Conservation (phyloP, 805 yeast genomes). For the Kodamaea kaohsiungensis region DNA sequence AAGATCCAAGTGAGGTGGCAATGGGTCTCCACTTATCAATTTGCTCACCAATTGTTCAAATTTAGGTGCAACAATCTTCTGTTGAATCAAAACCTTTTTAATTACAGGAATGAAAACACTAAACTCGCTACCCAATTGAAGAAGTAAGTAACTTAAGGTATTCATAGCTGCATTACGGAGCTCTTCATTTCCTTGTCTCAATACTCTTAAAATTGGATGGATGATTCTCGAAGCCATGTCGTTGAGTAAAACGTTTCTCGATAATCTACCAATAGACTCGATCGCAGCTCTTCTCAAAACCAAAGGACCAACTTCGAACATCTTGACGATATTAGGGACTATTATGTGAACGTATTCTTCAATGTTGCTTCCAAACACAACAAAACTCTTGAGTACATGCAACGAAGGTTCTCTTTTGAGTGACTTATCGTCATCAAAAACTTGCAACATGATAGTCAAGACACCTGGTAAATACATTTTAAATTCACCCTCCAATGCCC, state of each 20-base stretch:
- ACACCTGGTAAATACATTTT: slow-evolving; percentile 78
- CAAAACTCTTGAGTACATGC: slow-evolving; percentile 78
- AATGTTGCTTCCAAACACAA: slow-evolving; percentile 80
- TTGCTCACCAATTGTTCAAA: slow-evolving; percentile 83
- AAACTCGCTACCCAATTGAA: slow-evolving; percentile 84
- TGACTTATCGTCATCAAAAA: slow-evolving; percentile 72
- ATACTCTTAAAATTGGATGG: slow-evolving; percentile 78
- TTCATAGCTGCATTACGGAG: slow-evolving; percentile 67
- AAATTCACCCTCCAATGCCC: slow-evolving; percentile 89
- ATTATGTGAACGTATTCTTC: slow-evolving; percentile 88
- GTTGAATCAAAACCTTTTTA: slow-evolving; percentile 60
- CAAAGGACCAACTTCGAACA: slow-evolving; percentile 72
- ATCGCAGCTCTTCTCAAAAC: slow-evolving; percentile 71
- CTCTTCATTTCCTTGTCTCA: slow-evolving; percentile 56
- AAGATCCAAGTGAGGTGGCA: slow-evolving; percentile 73
- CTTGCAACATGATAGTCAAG: slow-evolving; percentile 71
- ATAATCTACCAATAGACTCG: slow-evolving; percentile 77
- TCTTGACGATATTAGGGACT: slow-evolving; percentile 78
- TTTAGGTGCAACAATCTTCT: slow-evolving; percentile 65
- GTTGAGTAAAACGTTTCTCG: slow-evolving; percentile 67
- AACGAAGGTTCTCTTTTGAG: slow-evolving; percentile 60
- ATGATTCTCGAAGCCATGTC: slow-evolving; percentile 91
- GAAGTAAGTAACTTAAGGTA: slow-evolving; percentile 70
- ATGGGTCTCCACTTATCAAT: slow-evolving; percentile 78
- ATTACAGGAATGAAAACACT: slow-evolving; percentile 84